Base-by-base conservation (phyloP, 1,284 basidiomycete species). In the Volvariella volvacea region DNA sequence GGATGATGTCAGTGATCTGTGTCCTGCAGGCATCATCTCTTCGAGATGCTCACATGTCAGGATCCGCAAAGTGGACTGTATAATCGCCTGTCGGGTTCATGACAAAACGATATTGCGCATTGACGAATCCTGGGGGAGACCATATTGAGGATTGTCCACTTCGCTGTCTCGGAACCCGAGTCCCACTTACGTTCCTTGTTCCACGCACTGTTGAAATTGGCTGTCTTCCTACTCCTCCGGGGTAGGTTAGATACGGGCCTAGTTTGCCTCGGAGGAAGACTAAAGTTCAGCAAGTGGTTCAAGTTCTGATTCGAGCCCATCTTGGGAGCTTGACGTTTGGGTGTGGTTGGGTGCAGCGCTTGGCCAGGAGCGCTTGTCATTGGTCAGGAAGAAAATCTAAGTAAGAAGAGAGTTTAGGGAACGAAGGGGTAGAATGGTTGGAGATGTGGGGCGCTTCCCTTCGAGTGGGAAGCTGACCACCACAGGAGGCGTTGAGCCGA, bases 21-120 rank as follows among this genome's bases (percentile, higher is more conserved):
- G 16, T 33, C 22, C 10, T 9, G 17, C 20, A 43, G 28, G n/a
- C 7, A 36, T n/a, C n/a, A 36, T 36, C 21, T 19, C 49, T 39
- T 42, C 49, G 43, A 48, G 44, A n/a, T 41, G 70, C 87, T 57
- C 59, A 87, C 90, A 94, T 92, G 63, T 95, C 91, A 25, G 91
- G 92, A 64, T 96, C 93, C 40, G 90, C 91, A 60, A 96, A 92
- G 65, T 96, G 92, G 2, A 91, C 92, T 9, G 92, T 93, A 60
- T 95, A 96, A 56, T 92, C 90, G 33, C 90, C 90, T 37, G 71
- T 80, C 3, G 93, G 93, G 56, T 91, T 91, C 82, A 96, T 85
- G 38, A 96, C 78, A 62, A 96, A 96, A 46, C 92, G 79, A 67
- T 92, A 95, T 60, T 92, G 89, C 8, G 92, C 91, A 66, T 96